Evolutionary conservation across 192 early-diverging fungal genomes (phyloP), one percentile per base, ranked within the genome.

Genomic region (Blastocladiella britannica): DNA sequence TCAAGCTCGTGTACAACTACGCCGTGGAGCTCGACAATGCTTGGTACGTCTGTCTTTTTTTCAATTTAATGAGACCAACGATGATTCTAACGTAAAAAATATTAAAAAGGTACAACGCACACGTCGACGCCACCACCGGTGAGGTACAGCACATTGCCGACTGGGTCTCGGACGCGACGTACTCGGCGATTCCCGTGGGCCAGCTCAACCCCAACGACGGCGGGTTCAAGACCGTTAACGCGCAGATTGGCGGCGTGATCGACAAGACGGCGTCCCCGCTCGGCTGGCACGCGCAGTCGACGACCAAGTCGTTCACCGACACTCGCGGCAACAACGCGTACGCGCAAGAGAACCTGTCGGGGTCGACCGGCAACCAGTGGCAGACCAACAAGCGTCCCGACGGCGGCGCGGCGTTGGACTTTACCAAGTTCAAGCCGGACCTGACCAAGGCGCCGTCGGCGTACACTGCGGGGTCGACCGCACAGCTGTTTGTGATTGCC

Each of bases 101-200:
- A n/a, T n/a, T n/a, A n/a, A n/a, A 9, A 4, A 91, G 86, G 85
- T 82, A 80, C 71, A 75, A 85, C 60, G 82, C 72, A 5, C 80
- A 83, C 30, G 71, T 89, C 5, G 68, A 84, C 54, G 70, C 80
- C 0, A 60, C 72, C 28, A 65, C 60, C 27, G 83, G 86, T 5
- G 64, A 80, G 26, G 69, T 91, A 3, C 57, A 83, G 51, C 62
- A 74, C 22, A 66, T 95, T n/a, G 65, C 85, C 28, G 89, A 91
- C 72, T 95, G 91, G 91, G 83, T 86, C 12, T 63, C 78, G 15
- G 75, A 87, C 55, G 82, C 79, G 9, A 66, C 74, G 26, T 95
- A 83, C 76, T 82, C 79, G 52, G 82, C 91, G 27, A 86, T 75
- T 58, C 89, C 89, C 8, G 65, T 86, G 28, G 88, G 84, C 25